Conservation (phyloP, 2,329 filamentous ascomycete species). For the Volutella citrinella region DNA sequence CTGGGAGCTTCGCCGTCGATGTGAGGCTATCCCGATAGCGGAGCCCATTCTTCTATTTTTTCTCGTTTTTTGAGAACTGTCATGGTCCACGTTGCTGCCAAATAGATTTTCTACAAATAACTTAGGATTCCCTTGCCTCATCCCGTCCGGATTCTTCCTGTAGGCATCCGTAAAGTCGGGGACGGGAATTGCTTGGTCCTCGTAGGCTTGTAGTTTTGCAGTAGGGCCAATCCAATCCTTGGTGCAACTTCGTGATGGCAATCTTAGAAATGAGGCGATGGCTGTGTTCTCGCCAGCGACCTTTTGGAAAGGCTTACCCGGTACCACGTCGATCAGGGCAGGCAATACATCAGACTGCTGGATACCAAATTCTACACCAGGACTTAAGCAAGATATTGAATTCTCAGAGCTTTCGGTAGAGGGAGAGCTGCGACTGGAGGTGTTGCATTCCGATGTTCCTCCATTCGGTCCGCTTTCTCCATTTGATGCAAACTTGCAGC, state of each 20-base stretch:
- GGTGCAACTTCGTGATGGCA: slow-evolving; percentile 30
- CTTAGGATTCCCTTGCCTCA: no score
- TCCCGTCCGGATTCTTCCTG: no score
- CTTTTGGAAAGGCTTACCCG: no score
- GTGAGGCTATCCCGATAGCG: slow-evolving; percentile 22
- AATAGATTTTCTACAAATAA: slow-evolving; percentile 25
- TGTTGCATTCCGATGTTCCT: background rate
- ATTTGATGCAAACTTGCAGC: background rate
- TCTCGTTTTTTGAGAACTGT: no score
- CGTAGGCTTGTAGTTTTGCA: slow-evolving; percentile 13
- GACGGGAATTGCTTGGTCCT: no score
- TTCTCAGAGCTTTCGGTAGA: no score
- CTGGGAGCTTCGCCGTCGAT: slow-evolving; percentile 25
- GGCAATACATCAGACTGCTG: no score
- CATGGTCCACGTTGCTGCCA: slow-evolving; percentile 1
- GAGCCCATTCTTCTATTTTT: slow-evolving; percentile 18
- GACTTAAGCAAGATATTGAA: no score
- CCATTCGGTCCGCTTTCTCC: background rate
- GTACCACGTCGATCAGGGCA: no score
- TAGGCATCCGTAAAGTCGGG: no score
- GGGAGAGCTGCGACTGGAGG: no score
- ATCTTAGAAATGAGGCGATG: slow-evolving; percentile 34
- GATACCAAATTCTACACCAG: no score
- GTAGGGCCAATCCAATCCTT: slow-evolving; percentile 30
- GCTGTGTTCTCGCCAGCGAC: slow-evolving; percentile 18